Evolutionary conservation across 2,329 filamentous ascomycete species (phyloP).

Genomic region (Eutypella sp.): DNA sequence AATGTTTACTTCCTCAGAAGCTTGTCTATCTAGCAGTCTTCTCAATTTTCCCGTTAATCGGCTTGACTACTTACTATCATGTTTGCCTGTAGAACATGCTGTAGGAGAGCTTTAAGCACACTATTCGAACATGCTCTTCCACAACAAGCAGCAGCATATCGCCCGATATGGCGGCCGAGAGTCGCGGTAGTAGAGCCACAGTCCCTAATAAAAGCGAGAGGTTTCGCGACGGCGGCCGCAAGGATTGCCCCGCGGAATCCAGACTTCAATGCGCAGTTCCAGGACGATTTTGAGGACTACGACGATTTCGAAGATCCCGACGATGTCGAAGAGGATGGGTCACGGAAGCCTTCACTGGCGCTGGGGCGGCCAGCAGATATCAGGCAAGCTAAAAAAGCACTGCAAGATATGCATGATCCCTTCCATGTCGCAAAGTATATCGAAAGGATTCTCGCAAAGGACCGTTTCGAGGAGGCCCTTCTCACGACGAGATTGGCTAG

Average conservation of each 20-base stretch:
- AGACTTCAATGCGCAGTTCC: too few relatives aligned
- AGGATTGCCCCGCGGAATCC: too few relatives aligned
- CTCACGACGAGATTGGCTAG: constrained; percentile 66
- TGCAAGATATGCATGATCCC: constrained; percentile 64
- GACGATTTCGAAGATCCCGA: too few relatives aligned
- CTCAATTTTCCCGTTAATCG: too few relatives aligned
- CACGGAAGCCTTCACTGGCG: too few relatives aligned
- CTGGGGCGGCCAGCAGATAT: constrained; percentile 49
- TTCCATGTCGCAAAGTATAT: constrained; percentile 68
- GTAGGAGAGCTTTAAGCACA: constrained; percentile 19
- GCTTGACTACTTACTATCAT: too few relatives aligned
- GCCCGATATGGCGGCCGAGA: constrained; percentile 5
- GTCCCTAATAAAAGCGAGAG: too few relatives aligned
- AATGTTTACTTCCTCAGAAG: not conserved
- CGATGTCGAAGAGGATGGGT: constrained; percentile 14
- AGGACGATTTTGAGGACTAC: too few relatives aligned
- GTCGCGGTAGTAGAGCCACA: constrained; percentile 4
- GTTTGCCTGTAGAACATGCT: constrained; percentile 35
- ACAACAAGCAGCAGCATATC: constrained; percentile 6
- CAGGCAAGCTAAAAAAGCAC: too few relatives aligned
- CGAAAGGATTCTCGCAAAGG: constrained; percentile 50
- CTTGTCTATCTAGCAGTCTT: too few relatives aligned
- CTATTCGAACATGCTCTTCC: constrained; percentile 13
- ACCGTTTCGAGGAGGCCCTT: constrained; percentile 61
- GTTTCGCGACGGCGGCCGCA: too few relatives aligned